Evolutionary conservation across 23 red algal species (phyloP).

Genomic region (Gracilaria vermiculophylla): DNA sequence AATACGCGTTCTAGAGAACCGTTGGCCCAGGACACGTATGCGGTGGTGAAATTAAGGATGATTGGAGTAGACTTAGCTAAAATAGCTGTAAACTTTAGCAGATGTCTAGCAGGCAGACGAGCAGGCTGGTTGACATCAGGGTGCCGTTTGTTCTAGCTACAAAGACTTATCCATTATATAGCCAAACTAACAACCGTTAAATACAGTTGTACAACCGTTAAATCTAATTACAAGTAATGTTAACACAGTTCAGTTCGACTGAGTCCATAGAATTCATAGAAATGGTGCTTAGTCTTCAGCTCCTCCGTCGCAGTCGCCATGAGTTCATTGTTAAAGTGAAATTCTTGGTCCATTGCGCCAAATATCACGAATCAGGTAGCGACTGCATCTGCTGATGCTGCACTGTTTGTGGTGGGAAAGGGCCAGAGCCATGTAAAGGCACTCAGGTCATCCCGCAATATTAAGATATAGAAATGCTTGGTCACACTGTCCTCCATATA

Average conservation of each 20-base stretch:
- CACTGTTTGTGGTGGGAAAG: not conserved
- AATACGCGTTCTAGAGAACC: not conserved
- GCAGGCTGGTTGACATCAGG: too few relatives aligned
- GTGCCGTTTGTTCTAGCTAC: too few relatives aligned
- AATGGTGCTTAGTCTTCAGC: too few relatives aligned
- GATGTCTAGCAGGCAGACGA: too few relatives aligned
- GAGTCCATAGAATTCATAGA: too few relatives aligned
- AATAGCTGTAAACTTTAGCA: too few relatives aligned
- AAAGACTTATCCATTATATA: too few relatives aligned
- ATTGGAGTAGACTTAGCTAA: too few relatives aligned
- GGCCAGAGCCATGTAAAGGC: conserved; percentile 4
- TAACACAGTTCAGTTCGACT: too few relatives aligned
- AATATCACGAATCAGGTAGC: not conserved
- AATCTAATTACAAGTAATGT: too few relatives aligned
- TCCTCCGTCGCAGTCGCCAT: not conserved
- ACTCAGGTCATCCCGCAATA: conserved; percentile 18
- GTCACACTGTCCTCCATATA: conserved; percentile 3
- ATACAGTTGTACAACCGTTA: too few relatives aligned
- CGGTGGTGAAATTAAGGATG: not conserved
- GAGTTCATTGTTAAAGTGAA: not conserved
- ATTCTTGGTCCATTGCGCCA: conserved; percentile 18
- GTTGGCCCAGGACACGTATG: not conserved
- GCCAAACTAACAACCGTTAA: too few relatives aligned
- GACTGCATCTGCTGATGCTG: not conserved
- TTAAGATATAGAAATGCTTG: not conserved